A percentile compares a stretch with the other conserved stretches of the same genome.
Conservation (phyloP, 768 basidiomycete genomes). For the Psilocybe subaeruginosa region DNA sequence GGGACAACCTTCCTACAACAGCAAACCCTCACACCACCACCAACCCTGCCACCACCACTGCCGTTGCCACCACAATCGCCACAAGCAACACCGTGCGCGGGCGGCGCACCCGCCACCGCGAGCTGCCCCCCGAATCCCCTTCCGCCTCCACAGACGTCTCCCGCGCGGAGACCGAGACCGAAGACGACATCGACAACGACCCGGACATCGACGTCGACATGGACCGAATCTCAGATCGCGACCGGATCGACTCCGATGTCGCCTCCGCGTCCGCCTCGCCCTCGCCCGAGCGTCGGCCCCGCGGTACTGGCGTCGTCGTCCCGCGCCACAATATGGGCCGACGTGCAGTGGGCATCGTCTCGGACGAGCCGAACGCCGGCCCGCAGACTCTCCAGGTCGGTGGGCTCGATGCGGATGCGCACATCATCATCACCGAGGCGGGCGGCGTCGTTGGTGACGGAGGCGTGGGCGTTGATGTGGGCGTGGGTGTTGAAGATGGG, state of each 20-base stretch:
- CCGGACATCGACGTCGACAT: conserved; percentile 46
- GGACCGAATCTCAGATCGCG: conserved; percentile 28
- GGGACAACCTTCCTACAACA: conserved; percentile 45
- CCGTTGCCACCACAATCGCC: conserved; percentile 17
- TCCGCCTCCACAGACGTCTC: conserved; percentile 48
- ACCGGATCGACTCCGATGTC: conserved; percentile 26
- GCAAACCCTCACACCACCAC: conserved; percentile 4
- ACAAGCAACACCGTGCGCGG: conserved; percentile 12
- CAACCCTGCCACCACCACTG: conserved; percentile 2
- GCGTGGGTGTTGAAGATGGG: conserved; percentile 70
- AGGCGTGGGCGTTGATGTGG: conserved; percentile 35
- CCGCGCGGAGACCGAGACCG: conserved; percentile 74
- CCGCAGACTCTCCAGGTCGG: conserved; percentile 27
- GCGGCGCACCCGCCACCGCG: conserved; percentile 29
- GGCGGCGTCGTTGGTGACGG: conserved; percentile 27
- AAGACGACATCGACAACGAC: conserved; percentile 69
- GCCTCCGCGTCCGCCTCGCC: conserved; percentile 35
- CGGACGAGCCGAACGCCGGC: conserved; percentile 34
- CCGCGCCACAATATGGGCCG: conserved; percentile 24
- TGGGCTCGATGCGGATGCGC: conserved; percentile 33
- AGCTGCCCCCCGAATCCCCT: conserved; percentile 36
- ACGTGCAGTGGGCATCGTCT: conserved; percentile 43
- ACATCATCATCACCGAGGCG: conserved; percentile 49
- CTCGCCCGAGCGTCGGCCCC: conserved; percentile 32
- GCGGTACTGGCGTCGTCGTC: conserved; percentile 7